Evolutionary conservation across 768 basidiomycete genomes (phyloP), one percentile per base, ranked within the genome.

Genomic region (Porpolomopsis calyptriformis): DNA sequence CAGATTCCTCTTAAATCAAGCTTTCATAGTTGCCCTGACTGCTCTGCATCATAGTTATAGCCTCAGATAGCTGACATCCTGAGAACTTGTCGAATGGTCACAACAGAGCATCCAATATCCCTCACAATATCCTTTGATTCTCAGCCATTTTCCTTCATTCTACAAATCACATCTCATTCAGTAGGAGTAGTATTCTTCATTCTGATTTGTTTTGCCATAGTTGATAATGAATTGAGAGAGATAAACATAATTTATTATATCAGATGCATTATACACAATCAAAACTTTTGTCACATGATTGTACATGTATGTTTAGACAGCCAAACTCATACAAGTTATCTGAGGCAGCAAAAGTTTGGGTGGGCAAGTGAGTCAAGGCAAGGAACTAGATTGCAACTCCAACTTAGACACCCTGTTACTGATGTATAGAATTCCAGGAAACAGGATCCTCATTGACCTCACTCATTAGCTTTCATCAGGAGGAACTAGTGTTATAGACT

Each of bases 391-490:
- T n/a, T n/a, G n/a, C n/a, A n/a, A n/a, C n/a, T n/a, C n/a, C n/a
- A n/a, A n/a, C n/a, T n/a, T n/a, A n/a, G n/a, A n/a, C n/a, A n/a
- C n/a, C n/a, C n/a, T n/a, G n/a, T n/a, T n/a, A n/a, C n/a, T n/a
- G n/a, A n/a, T n/a, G n/a, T n/a, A n/a, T n/a, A n/a, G n/a, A n/a
- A n/a, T n/a, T n/a, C n/a, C 49, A 50, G 20, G 46, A 40, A 20
- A n/a, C 23, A 16, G 29, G 29, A 43, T 29, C 42, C 26, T 14
- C n/a, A 10, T 43, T 43, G 23, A 27, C 42, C 42, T 26, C 42
- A 10, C 10, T 43, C 29, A 11, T 43, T 9, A 23, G 19, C 4
- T 16, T 27, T 27, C 6, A 31, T 43, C 14, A 4, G 4, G 24
- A 16, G 26, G 24, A 16, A 14, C 26, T 16, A 8, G 39, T 16